These are phyloP conservation scores for Chimonanthus praecox DNA, from an alignment of 164 flowering plant species.

Conservation along the genomic window DNA sequence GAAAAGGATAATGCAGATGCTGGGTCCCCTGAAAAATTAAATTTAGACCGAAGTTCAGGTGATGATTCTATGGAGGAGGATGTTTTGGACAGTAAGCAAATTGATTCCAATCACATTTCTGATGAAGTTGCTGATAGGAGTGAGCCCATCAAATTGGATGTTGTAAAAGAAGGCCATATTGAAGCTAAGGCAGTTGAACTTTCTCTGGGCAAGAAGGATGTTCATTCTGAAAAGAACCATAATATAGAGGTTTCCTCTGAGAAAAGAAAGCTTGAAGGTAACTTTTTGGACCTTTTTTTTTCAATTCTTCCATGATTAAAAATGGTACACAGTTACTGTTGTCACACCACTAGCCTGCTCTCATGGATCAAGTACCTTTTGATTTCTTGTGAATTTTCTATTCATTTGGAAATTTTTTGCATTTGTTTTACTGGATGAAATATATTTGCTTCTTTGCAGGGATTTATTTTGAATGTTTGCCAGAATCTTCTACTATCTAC, in stretches of 20 bases:
- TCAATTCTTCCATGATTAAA: background rate
- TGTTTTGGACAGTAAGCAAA: constrained; percentile 53
- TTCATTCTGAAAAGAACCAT: constrained; percentile 27
- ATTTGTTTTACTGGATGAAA: background rate
- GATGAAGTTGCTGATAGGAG: constrained; percentile 33
- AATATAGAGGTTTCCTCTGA: constrained; percentile 26
- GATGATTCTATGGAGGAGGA: constrained; percentile 93
- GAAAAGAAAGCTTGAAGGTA: constrained; percentile 77
- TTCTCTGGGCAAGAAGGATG: constrained; percentile 28
- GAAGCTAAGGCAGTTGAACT: constrained; percentile 37
- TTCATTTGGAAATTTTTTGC: background rate
- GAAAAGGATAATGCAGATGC: constrained; percentile 46
- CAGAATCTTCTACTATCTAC: background rate
- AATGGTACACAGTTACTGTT: background rate
- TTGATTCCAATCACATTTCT: constrained; percentile 39
- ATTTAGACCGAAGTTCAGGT: constrained; percentile 73
- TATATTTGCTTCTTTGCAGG: background rate
- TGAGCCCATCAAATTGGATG: constrained; percentile 34
- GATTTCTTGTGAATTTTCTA: background rate
- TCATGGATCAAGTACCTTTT: no score
- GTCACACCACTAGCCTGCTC: no score
- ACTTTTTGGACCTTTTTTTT: background rate
- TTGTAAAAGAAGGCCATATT: constrained; percentile 39
- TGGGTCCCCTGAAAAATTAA: constrained; percentile 59
- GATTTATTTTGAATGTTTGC: no score